Base-by-base conservation (phyloP, 106 monocot genomes). In the Acorus calamus region DNA sequence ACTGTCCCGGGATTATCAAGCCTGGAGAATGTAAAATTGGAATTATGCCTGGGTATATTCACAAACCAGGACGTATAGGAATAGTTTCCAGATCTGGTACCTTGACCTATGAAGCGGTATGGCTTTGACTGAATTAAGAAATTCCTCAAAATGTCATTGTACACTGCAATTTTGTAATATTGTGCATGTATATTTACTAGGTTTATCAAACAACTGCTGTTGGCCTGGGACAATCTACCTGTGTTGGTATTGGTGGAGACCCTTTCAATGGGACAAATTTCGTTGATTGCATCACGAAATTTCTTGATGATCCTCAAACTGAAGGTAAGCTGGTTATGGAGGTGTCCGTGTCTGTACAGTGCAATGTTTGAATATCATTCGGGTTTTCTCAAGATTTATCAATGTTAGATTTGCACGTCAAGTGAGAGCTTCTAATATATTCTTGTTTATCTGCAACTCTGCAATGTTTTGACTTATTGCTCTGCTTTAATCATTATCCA, bases 21-120 rank as follows among this genome's bases (percentile, higher is more conserved):
- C 96, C 96, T 49, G 96, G 96, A 56, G 96, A 98, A 75, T 98
- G 96, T 68, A 98, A 98, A 71, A 98, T 98, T 71, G 96, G 96
- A 62, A 98, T 98, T 53, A 98, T 98, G 96, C 96, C 96, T 74
- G 96, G 96, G 6, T 98, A 98, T 66, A 98, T 98, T 71, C 96
- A 98, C 80, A 98, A 98, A 73, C 96, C 96, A 6, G 96, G 96
- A 14, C 87, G 87, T 59, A 66, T 98, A 51, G 96, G 96, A 44
- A 88, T 98, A 52, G 91, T 98, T 73, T 98, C 96, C 53, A 77
- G 96, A 53, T 98, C 96, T 72, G 96, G 96, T 55, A 98, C 96
- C 67, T 80, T 98, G 77, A 98, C 96, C 42, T 98, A 94, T 80
- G 94, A 94, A 82, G 94, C 94, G 77, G 94, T 94, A 81, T 60